Evolutionary conservation across 2,329 filamentous ascomycete genomes (phyloP).

Genomic region (Colletotrichum acutatum): DNA sequence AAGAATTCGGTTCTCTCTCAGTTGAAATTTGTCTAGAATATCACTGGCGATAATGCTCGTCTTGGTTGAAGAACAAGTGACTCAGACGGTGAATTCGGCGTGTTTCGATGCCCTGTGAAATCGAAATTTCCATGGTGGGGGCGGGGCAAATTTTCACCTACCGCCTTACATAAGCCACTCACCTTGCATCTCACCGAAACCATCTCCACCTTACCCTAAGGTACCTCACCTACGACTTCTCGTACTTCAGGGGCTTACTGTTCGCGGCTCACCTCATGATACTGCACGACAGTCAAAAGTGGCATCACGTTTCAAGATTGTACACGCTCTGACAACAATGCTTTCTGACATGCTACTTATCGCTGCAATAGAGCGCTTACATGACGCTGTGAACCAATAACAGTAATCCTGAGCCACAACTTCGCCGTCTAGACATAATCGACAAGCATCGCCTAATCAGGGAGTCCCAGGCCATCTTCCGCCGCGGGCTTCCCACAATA

Average conservation of each 20-base stretch:
- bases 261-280: too few relatives aligned
- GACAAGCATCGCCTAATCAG: not conserved
- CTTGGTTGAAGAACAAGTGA: not conserved
- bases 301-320: not conserved
- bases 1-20: not conserved
- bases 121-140: conserved; percentile 38
- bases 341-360: conserved; percentile 14
- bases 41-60: not conserved
- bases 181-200: not conserved
- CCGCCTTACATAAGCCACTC: conserved; percentile 35
- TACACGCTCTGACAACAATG: not conserved
- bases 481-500: too few relatives aligned
- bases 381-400: not conserved
- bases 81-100: conserved; percentile 6
- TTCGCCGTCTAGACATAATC: conserved; percentile 11
- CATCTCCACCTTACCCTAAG: too few relatives aligned
- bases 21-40: too few relatives aligned
- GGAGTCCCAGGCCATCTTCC: not conserved
- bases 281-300: not conserved
- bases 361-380: conserved; percentile 21
- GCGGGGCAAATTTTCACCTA: conserved; percentile 37
- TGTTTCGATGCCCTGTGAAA: conserved; percentile 28
- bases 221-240: not conserved
- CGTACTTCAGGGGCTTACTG: not conserved
- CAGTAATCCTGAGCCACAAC: conserved; percentile 1